Percentiles rank a stretch among this genome's conserved stretches.
Conservation (phyloP, 441 rosid species). For the Populus hybrid region DNA sequence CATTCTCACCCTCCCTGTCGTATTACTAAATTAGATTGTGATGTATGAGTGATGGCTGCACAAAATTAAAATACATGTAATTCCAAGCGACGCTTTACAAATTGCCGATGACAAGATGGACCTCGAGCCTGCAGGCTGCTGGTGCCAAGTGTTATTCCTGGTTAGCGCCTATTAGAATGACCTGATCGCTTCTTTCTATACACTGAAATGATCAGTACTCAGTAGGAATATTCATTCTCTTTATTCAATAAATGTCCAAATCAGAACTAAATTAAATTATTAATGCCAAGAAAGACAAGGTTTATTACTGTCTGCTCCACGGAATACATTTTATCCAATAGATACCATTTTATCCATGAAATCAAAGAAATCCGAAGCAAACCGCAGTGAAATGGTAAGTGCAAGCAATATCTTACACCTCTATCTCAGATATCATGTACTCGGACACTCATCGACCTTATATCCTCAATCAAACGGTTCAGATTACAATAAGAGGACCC, state of each 20-base stretch:
- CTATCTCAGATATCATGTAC: background rate
- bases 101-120: no score
- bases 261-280: no score
- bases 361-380: background rate
- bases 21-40: background rate
- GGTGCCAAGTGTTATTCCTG: background rate
- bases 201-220: no score
- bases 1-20: background rate
- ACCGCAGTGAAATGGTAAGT: background rate
- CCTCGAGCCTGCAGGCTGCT: no score
- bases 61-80: background rate
- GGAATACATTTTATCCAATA: no score
- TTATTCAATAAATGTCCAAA: no score
- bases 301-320: background rate
- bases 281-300: background rate
- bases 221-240: no score
- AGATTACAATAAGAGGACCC: conserved; percentile 35
- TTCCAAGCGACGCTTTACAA: no score
- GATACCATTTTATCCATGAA: background rate
- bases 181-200: background rate
- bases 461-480: conserved; percentile 32
- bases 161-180: background rate
- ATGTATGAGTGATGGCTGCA: background rate
- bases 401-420: background rate
- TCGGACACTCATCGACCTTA: conserved; percentile 14